Evolutionary conservation across 164 flowering plant species (phyloP).

Genomic region (Chimonanthus praecox): DNA sequence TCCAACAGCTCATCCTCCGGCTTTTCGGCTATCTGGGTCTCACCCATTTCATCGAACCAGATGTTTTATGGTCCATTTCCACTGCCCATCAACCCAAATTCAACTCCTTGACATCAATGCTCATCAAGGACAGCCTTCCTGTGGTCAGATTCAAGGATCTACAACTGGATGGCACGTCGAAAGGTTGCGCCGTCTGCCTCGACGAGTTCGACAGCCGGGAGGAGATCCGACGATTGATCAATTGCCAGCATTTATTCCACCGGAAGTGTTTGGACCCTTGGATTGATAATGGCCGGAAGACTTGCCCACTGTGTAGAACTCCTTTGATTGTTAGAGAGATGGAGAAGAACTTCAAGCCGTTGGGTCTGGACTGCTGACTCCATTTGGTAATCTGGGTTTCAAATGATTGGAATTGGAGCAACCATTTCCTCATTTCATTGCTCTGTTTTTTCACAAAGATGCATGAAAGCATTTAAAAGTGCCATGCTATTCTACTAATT

Average conservation of each 20-base stretch:
- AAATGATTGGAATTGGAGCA: too few relatives aligned
- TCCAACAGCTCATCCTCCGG: background rate
- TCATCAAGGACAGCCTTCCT: slow-evolving; percentile 68
- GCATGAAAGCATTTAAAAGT: too few relatives aligned
- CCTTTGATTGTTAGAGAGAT: slow-evolving; percentile 49
- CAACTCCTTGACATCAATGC: slow-evolving; percentile 46
- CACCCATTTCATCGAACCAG: background rate
- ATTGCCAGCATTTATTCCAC: slow-evolving; percentile 76
- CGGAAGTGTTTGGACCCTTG: slow-evolving; percentile 73
- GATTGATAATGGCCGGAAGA: slow-evolving; percentile 76
- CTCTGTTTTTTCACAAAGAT: too few relatives aligned
- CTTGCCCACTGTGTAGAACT: slow-evolving; percentile 83
- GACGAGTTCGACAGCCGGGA: slow-evolving; percentile 59
- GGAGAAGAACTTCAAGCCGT: slow-evolving; percentile 48
- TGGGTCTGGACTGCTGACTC: slow-evolving; percentile 50
- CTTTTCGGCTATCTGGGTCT: slow-evolving; percentile 1
- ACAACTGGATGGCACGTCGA: slow-evolving; percentile 20
- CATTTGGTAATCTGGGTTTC: too few relatives aligned
- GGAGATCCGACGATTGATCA: slow-evolving; percentile 60
- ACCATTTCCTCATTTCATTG: too few relatives aligned
- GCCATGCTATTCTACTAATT: too few relatives aligned
- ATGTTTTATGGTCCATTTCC: slow-evolving; percentile 2
- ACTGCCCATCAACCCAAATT: slow-evolving; percentile 19
- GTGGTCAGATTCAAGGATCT: slow-evolving; percentile 46
- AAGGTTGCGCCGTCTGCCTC: slow-evolving; percentile 78